These are phyloP conservation scores for Sicyos baderoa DNA, from an alignment of 306 rosid genomes.

Conservation along the genomic window DNA sequence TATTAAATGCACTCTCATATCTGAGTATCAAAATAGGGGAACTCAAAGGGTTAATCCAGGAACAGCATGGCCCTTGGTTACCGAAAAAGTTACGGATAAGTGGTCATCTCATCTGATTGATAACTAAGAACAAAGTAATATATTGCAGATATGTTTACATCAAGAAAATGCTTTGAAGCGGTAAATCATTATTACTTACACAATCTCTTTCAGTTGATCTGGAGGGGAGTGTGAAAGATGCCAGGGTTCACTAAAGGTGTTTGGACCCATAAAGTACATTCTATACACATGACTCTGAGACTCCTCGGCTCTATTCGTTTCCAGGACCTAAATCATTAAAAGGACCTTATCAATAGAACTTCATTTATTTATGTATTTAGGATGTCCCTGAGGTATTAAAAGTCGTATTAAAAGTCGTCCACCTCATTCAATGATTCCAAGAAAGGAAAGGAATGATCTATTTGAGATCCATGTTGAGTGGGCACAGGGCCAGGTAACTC, in stretches of 20 bases:
- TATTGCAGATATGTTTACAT: constrained; percentile 3
- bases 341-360: constrained; percentile 22
- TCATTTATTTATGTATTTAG: constrained; percentile 9
- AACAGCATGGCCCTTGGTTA: constrained; percentile 2
- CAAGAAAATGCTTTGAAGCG: neutral
- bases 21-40: constrained; percentile 32
- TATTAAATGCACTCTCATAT: constrained; percentile 80
- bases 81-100: neutral
- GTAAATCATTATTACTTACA: constrained; percentile 45
- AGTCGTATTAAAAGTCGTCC: constrained; percentile 15
- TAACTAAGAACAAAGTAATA: neutral
- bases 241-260: constrained; percentile 95
- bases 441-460: constrained; percentile 96
- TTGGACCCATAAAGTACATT: constrained; percentile 97
- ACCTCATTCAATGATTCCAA: constrained; percentile 96
- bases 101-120: neutral
- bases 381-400: neutral
- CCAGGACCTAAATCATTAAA: constrained; percentile 53
- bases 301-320: constrained; percentile 97
- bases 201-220: constrained; percentile 84
- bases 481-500: constrained; percentile 88
- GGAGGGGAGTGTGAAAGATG: constrained; percentile 88
- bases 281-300: constrained; percentile 94
- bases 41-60: constrained; percentile 20
- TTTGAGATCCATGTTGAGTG: constrained; percentile 93